These are phyloP conservation scores for Ophioceras dolichostomum DNA, from an alignment of 2,329 filamentous ascomycete genomes.

Conservation along the genomic window DNA sequence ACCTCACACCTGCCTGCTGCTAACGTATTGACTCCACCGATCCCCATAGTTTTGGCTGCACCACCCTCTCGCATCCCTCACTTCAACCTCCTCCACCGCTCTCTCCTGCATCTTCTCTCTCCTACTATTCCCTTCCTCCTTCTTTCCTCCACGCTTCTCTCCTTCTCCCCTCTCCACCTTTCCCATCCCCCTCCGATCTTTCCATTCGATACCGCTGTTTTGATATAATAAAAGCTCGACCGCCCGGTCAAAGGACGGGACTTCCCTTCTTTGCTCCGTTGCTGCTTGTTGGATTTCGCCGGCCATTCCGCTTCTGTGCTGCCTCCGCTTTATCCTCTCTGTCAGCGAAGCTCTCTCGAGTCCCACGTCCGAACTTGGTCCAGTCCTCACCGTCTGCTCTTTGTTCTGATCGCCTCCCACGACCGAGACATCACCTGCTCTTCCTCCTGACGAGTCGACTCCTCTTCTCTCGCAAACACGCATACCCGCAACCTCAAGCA, in stretches of 20 bases:
- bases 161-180: conserved; percentile 4
- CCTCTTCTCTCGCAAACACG: too few relatives aligned
- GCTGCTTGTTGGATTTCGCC: background rate
- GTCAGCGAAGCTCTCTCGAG: too few relatives aligned
- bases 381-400: too few relatives aligned
- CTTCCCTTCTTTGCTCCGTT: conserved; percentile 4
- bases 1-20: background rate
- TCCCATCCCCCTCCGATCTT: background rate
- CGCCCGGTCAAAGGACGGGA: conserved; percentile 4
- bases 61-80: conserved; percentile 15
- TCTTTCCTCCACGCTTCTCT: conserved; percentile 6
- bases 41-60: background rate
- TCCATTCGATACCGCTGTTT: background rate
- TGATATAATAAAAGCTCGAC: conserved; percentile 2
- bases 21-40: background rate
- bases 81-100: conserved; percentile 13
- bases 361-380: too few relatives aligned
- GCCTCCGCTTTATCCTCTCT: background rate
- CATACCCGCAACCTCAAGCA: too few relatives aligned
- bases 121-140: conserved; percentile 14
- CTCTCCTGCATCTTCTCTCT: conserved; percentile 20
- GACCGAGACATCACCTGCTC: too few relatives aligned
- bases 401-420: too few relatives aligned
- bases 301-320: background rate
- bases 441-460: too few relatives aligned